Base-by-base conservation (phyloP, 2,329 filamentous ascomycete species). In the Sphaerulina musiva region DNA sequence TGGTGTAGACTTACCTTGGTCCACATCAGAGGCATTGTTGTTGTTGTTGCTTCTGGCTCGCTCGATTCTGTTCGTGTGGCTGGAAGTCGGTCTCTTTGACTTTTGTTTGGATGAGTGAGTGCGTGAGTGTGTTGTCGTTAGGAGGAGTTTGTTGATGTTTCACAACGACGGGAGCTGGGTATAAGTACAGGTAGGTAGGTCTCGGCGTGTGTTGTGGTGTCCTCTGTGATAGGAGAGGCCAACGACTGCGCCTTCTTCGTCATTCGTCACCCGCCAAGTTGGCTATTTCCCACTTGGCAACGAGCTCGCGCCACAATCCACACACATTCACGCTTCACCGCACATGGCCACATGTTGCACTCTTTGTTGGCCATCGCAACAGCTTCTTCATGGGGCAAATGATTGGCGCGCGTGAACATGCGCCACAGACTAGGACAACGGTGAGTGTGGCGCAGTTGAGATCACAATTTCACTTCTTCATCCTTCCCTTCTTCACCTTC, bases 21-120 rank as follows among this genome's bases (percentile, higher is more conserved):
- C 72, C 73, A 76, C 69, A 76, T 72, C 59, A 76, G 67, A 69
- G 68, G 68, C 74, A 76, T 76, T 41, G 14, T 20, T 20, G 20
- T 20, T 20, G 20, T 20, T 20, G 20, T 70, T 51, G 50, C 31
- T 20, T 46, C 38, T 47, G 32, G 11, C 29, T 17, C 1, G 44
- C 6, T 32, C 12, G 12, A 17, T 31, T 46, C 8, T 38, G 1
- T 38, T 11, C 34, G 10, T 38, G 10, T 38, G 34, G 10, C 34
- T 38, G 6, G 4, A 7, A 29, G 26, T 29, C 26, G 26, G 26
- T 38, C 34, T 20, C 20, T 20, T 38, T 38, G 34, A n/a, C 32
- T 5, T 36, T 36, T 10, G 34, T 29, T 26, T 4, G 26, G 26
- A 4, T 29, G 26, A 20, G 20, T 20, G 20, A 20, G 20, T 20